Conservation (phyloP, 1,284 basidiomycete species). For the Malassezia japonica region DNA sequence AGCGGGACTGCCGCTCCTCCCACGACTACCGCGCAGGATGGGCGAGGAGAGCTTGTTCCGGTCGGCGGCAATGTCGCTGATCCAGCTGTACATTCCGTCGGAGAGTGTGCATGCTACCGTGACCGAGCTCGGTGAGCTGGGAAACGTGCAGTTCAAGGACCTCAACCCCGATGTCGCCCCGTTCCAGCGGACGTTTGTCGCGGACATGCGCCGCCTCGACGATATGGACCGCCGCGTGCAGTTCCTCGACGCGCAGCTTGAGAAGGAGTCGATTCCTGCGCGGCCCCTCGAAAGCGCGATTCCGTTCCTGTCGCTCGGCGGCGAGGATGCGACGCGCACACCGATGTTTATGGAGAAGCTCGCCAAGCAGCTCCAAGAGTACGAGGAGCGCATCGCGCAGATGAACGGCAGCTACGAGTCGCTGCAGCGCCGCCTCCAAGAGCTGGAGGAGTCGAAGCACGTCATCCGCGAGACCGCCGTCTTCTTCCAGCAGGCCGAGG, state of each 20-base stretch:
- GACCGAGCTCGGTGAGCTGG: conserved; percentile 85
- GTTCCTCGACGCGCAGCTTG: conserved; percentile 79
- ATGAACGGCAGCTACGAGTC: conserved; percentile 93
- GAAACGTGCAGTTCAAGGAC: conserved; percentile 95
- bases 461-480: conserved; percentile 90
- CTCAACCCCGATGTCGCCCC: conserved; percentile 89
- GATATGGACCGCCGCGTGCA: conserved; percentile 90
- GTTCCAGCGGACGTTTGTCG: conserved; percentile 96
- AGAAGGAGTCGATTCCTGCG: conserved; percentile 68
- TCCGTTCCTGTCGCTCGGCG: conserved; percentile 34
- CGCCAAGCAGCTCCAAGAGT: conserved; percentile 73
- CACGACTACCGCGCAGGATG: no score
- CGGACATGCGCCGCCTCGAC: conserved; percentile 84
- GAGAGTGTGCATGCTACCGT: conserved; percentile 96
- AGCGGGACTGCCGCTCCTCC: background rate
- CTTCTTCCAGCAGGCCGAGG: conserved; percentile 87
- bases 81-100: conserved; percentile 93
- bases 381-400: conserved; percentile 72
- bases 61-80: conserved; percentile 68
- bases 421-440: conserved; percentile 72
- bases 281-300: conserved; percentile 49
- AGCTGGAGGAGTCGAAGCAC: conserved; percentile 78
- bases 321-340: conserved; percentile 54
- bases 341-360: conserved; percentile 90
- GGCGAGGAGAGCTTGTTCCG: conserved; percentile 41